Evolutionary conservation across 192 early-diverging fungal genomes (phyloP).

Genomic region (Podila minutissima): DNA sequence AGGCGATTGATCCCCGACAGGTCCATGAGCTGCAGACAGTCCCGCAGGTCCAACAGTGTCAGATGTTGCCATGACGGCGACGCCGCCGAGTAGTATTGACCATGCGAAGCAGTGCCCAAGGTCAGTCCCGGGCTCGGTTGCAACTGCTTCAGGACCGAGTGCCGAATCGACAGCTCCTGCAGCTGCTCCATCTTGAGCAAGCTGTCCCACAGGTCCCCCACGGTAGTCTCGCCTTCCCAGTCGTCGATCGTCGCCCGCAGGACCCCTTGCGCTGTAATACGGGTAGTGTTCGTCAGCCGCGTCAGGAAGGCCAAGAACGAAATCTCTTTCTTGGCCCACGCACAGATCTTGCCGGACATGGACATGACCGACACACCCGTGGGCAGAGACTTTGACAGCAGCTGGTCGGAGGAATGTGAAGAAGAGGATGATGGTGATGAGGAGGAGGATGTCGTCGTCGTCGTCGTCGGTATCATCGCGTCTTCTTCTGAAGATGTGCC

Average conservation of each 20-base stretch:
- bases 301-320: slow-evolving; percentile 19
- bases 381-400: background rate
- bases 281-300: background rate
- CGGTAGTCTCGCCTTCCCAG: slow-evolving; percentile 4
- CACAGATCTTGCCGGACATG: background rate
- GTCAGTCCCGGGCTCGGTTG: background rate
- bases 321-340: slow-evolving; percentile 5
- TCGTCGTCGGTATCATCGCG: background rate
- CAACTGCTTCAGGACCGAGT: background rate
- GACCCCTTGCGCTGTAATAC: slow-evolving; percentile 1
- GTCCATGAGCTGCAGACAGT: slow-evolving; percentile 17
- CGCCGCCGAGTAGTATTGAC: no score
- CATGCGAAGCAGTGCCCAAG: no score
- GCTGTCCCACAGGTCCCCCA: background rate
- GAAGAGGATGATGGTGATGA: background rate
- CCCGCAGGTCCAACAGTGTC: slow-evolving; percentile 14
- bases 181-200: background rate
- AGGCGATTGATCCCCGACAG: background rate
- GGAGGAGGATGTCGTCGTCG: no score
- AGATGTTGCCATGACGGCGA: slow-evolving; percentile 7
- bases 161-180: background rate
- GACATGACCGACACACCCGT: background rate
- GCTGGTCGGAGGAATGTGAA: background rate
- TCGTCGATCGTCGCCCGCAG: slow-evolving; percentile 2
- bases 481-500: background rate